These are phyloP conservation scores for Agaricus blazei DNA, from an alignment of 768 basidiomycete species.

Conservation along the genomic window DNA sequence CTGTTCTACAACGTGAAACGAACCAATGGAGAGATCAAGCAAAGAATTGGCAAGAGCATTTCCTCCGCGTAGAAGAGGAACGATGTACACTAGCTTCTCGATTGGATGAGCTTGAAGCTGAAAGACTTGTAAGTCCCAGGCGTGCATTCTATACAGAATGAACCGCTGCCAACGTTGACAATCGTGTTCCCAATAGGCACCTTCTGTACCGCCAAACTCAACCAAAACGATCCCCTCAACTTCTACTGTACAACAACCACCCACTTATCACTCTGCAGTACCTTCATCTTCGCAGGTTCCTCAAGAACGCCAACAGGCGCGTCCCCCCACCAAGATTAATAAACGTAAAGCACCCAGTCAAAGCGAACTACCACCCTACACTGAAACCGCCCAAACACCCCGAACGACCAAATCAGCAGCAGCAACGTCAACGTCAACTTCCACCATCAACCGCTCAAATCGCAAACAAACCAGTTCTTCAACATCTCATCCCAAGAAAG, in stretches of 20 bases:
- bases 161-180: no score
- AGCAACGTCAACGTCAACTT: constrained; percentile 20
- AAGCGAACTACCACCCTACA: constrained; percentile 9
- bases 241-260: not conserved
- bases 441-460: constrained; percentile 15
- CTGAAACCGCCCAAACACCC: constrained; percentile 1
- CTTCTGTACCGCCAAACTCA: not conserved
- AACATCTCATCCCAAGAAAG: not conserved
- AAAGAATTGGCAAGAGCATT: constrained; percentile 77
- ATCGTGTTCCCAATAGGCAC: not conserved
- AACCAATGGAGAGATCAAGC: constrained; percentile 75
- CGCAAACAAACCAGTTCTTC: not conserved
- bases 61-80: constrained; percentile 68
- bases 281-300: not conserved
- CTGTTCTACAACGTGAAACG: constrained; percentile 58
- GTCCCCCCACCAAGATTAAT: constrained; percentile 5
- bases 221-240: not conserved
- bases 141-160: not conserved
- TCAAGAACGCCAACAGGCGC: not conserved
- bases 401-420: constrained; percentile 19
- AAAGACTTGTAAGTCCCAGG: constrained; percentile 37
- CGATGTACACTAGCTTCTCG: constrained; percentile 51
- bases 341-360: constrained; percentile 8
- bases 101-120: constrained; percentile 54
- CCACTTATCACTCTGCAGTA: constrained; percentile 12